A percentile compares a stretch with the other conserved stretches of the same genome.
Evolutionary conservation across 805 yeast species (phyloP).

Genomic region (Suhomyces vadensis): DNA sequence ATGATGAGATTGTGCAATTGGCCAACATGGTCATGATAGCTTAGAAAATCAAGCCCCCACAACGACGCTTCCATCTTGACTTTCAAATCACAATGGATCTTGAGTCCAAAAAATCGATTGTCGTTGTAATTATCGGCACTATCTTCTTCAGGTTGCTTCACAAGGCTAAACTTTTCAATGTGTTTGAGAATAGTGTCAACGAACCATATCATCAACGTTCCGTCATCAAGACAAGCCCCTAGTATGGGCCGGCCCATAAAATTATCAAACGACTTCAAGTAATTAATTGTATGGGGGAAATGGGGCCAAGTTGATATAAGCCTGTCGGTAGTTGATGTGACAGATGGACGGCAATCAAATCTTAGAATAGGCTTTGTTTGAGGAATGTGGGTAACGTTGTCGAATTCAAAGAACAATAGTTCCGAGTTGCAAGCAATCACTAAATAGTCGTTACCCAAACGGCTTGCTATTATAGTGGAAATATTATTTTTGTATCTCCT

Average conservation of each 20-base stretch:
- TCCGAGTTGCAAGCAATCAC: conserved; percentile 37
- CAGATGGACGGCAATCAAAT: conserved; percentile 44
- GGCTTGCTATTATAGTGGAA: conserved; percentile 21
- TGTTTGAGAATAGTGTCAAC: conserved; percentile 25
- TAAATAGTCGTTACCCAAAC: conserved; percentile 20
- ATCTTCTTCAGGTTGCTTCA: not conserved
- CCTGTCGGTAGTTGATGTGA: conserved; percentile 43
- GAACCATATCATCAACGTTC: conserved; percentile 43
- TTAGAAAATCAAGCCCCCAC: conserved; percentile 60
- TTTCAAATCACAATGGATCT: conserved; percentile 25
- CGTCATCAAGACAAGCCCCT: conserved; percentile 56
- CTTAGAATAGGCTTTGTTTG: conserved; percentile 23
- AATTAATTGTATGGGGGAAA: conserved; percentile 59
- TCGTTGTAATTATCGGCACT: conserved; percentile 4
- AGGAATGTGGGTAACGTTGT: conserved; percentile 29
- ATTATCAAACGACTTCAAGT: conserved; percentile 34
- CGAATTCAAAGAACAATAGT: conserved; percentile 35
- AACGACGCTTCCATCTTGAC: conserved; percentile 47
- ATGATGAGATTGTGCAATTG: conserved; percentile 38
- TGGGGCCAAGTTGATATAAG: conserved; percentile 51
- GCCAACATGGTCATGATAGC: conserved; percentile 11
- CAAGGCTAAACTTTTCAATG: not conserved
- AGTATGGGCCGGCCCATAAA: conserved; percentile 46
- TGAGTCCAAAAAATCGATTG: conserved; percentile 19
- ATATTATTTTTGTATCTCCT: conserved; percentile 46